phyloP scores from a whole-genome alignment of 73 alveolate species.

The Urostyla sp. region DNA sequence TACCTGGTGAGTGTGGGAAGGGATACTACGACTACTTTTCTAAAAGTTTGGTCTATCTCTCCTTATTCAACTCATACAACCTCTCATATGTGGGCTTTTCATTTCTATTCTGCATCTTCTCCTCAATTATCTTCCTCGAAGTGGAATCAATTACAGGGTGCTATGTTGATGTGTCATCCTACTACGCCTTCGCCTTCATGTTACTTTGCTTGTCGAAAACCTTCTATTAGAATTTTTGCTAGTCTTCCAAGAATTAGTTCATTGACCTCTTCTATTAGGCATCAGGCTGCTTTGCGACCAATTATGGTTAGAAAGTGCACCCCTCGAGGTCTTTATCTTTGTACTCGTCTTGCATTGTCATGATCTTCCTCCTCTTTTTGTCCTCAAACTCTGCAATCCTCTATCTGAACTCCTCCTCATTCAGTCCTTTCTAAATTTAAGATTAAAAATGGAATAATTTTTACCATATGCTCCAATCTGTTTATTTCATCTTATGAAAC shows the following conservation, averaged over 20 bases:
- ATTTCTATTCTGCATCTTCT: slow-evolving; percentile 16
- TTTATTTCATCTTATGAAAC: slow-evolving; percentile 32
- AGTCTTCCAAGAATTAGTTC: slow-evolving; percentile 38
- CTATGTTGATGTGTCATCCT: slow-evolving; percentile 6
- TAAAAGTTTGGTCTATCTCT: not conserved
- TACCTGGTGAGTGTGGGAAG: not conserved
- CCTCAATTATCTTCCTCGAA: slow-evolving; percentile 16
- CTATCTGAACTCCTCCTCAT: slow-evolving; percentile 35
- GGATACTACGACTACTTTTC: not conserved
- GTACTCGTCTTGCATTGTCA: not conserved
- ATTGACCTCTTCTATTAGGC: not conserved
- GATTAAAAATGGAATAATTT: not conserved
- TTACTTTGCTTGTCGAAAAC: slow-evolving; percentile 15
- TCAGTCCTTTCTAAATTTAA: slow-evolving; percentile 24
- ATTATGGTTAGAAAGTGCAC: slow-evolving; percentile 53
- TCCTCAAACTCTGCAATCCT: slow-evolving; percentile 6
- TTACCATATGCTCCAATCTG: slow-evolving; percentile 42
- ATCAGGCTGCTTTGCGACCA: not conserved
- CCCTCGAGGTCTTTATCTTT: slow-evolving; percentile 40
- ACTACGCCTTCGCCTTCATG: not conserved
- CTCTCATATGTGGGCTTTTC: slow-evolving; percentile 53
- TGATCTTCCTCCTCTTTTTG: not conserved
- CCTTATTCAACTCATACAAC: slow-evolving; percentile 32
- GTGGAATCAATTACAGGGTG: slow-evolving; percentile 51
- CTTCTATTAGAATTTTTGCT: slow-evolving; percentile 18